A percentile compares a stretch with the other conserved stretches of the same genome.
Evolutionary conservation across 306 rosid genomes (phyloP).

Genomic region (Castanea sativa): DNA sequence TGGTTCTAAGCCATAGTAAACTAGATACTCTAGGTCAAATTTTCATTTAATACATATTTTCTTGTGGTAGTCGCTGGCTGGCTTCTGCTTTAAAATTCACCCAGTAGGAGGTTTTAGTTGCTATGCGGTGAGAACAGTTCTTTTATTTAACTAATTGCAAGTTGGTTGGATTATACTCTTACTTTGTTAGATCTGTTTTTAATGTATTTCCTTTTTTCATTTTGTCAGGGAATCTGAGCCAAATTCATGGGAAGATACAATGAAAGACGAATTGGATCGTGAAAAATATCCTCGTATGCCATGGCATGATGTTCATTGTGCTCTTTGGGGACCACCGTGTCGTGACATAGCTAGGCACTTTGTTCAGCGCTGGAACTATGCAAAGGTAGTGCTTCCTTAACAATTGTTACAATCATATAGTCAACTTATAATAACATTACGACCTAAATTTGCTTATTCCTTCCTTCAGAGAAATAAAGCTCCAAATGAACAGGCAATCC

Average conservation of each 20-base stretch:
- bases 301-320: constrained; percentile 99
- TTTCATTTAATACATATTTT: neutral
- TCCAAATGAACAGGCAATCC: constrained; percentile 89
- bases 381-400: constrained; percentile 58
- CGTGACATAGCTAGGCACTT: constrained; percentile 98
- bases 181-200: constrained; percentile 5
- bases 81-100: neutral
- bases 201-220: constrained; percentile 12
- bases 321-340: constrained; percentile 99
- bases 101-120: neutral
- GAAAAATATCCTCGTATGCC: constrained; percentile 95
- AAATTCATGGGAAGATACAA: constrained; percentile 97
- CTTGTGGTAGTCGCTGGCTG: constrained; percentile 1
- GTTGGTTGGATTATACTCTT: constrained; percentile 8
- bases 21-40: neutral
- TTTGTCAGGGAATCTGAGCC: constrained; percentile 91
- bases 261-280: constrained; percentile 96
- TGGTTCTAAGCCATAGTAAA: neutral
- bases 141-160: neutral
- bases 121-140: neutral
- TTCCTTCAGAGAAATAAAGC: constrained; percentile 89
- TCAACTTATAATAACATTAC: constrained; percentile 11
- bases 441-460: constrained; percentile 17
- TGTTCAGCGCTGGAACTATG: constrained; percentile 99
- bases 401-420: constrained; percentile 1